Evolutionary conservation across 73 alveolate species (phyloP), one percentile per base, ranked within the genome.

Genomic region (Paramecium caudatum): DNA sequence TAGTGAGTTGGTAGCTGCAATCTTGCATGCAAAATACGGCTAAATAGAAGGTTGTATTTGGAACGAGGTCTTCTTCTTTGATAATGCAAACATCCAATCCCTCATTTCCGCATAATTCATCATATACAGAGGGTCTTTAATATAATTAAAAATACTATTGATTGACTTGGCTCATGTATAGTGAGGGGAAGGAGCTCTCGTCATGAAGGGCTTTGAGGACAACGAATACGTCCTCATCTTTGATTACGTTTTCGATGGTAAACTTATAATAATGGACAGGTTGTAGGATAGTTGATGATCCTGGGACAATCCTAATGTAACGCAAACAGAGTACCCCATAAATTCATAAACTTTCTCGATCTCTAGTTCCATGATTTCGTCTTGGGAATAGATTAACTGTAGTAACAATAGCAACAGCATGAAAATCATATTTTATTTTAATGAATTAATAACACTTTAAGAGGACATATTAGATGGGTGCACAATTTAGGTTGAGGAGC

Each of bases 1-100:
- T 74, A 1, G 43, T 39, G n/a, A 74, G 43, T 37, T 36, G 25
- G 19, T 74, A 74, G 16, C 32, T 47, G 32, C 88, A 74, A 74
- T 74, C 88, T 13, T 37, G 19, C 16, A 74, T 41, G 43, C 88
- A 74, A 45, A 39, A 74, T n/a, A 74, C 68, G 36, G 69, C 88
- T 21, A 74, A 74, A 74, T 74, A 74, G 21, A 39, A 74, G 21
- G 62, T 37, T 2, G 23, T 21, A 41, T 74, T 41, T 0, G 39
- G 10, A 19, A 41, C 43, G 9, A 74, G 9, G 13, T 74, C 3
- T 3, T 74, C 4, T 10, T 30, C 43, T 19, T 74, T 68, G 1
- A 74, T 41, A 16, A 37, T 16, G 32, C 88, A 74, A 9, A 74
- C 62, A 74, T 74, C 68, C 46, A 74, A 17, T 3, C 88, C 88